Conservation (phyloP, 768 basidiomycete species). For the Mycena albidolilacea region DNA sequence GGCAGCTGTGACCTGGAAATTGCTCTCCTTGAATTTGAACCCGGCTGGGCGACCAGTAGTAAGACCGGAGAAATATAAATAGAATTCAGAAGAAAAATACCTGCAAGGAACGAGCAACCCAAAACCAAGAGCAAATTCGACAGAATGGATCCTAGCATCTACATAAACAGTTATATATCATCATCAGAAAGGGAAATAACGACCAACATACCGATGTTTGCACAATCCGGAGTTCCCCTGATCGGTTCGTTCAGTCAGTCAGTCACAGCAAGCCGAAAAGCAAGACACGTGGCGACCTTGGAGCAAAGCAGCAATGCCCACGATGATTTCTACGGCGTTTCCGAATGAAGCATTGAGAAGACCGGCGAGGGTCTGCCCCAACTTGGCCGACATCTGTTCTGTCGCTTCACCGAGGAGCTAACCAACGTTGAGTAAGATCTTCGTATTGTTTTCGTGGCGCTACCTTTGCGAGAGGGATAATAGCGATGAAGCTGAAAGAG, state of each 20-base stretch:
- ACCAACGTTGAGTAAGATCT: slow-evolving; percentile 8
- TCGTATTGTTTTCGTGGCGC: slow-evolving; percentile 34
- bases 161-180: slow-evolving; percentile 15
- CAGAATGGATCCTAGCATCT: slow-evolving; percentile 93
- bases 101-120: slow-evolving; percentile 92
- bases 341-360: slow-evolving; percentile 89
- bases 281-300: slow-evolving; percentile 65
- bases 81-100: slow-evolving; percentile 50
- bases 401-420: slow-evolving; percentile 87
- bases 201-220: slow-evolving; percentile 81
- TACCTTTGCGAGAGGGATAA: slow-evolving; percentile 91
- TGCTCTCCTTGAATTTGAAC: slow-evolving; percentile 72
- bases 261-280: not conserved
- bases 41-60: slow-evolving; percentile 65
- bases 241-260: slow-evolving; percentile 23
- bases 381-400: slow-evolving; percentile 81
- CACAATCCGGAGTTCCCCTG: slow-evolving; percentile 88
- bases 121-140: slow-evolving; percentile 93
- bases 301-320: slow-evolving; percentile 86
- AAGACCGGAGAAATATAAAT: slow-evolving; percentile 6
- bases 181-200: not conserved
- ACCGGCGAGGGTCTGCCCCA: slow-evolving; percentile 90
- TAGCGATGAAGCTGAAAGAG: slow-evolving; percentile 83
- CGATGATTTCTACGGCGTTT: slow-evolving; percentile 91
- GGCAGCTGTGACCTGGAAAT: slow-evolving; percentile 88